Evolutionary conservation across 768 basidiomycete species (phyloP).

Genomic region (Pulveroboletus sp.): DNA sequence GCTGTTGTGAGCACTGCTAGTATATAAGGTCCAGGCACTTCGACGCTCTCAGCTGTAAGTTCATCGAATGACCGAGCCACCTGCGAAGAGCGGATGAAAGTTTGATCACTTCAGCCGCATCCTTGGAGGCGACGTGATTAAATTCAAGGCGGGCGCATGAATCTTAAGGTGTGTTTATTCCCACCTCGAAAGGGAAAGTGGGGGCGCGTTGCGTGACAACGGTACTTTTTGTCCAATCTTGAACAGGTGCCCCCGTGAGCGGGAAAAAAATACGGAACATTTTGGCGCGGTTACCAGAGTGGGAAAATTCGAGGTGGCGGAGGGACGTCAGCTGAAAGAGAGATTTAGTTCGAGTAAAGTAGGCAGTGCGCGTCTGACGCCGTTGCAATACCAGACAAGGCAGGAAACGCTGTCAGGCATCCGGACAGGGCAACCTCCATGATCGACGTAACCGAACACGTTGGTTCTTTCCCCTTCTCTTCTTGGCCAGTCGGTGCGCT

Average conservation of each 20-base stretch:
- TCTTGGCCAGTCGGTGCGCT: not conserved
- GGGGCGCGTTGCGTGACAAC: slow-evolving; percentile 11
- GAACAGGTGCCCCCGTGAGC: slow-evolving; percentile 7
- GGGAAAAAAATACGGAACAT: not conserved
- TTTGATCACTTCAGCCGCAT: not conserved
- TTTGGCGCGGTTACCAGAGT: not conserved
- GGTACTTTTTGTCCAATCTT: slow-evolving; percentile 4
- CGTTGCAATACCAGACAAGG: not conserved
- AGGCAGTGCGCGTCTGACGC: not conserved
- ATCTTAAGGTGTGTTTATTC: slow-evolving; percentile 1
- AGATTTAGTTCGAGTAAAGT: not conserved
- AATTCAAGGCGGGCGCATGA: not conserved
- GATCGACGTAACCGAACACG: not conserved
- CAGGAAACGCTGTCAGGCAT: not conserved
- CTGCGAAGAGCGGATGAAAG: slow-evolving; percentile 2
- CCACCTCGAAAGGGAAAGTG: slow-evolving; percentile 3
- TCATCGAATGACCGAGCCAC: too few species aligned
- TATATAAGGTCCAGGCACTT: too few species aligned
- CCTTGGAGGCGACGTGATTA: not conserved
- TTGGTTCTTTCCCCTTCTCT: not conserved
- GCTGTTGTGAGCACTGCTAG: too few species aligned
- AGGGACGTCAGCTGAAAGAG: not conserved
- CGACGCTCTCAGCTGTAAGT: too few species aligned
- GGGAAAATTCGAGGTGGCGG: not conserved
- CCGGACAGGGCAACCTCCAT: too few species aligned